Percentiles rank a stretch among this genome's conserved stretches.
Evolutionary conservation across 495 filamentous ascomycete genomes (phyloP).

Genomic region (Entonaema liquescens): DNA sequence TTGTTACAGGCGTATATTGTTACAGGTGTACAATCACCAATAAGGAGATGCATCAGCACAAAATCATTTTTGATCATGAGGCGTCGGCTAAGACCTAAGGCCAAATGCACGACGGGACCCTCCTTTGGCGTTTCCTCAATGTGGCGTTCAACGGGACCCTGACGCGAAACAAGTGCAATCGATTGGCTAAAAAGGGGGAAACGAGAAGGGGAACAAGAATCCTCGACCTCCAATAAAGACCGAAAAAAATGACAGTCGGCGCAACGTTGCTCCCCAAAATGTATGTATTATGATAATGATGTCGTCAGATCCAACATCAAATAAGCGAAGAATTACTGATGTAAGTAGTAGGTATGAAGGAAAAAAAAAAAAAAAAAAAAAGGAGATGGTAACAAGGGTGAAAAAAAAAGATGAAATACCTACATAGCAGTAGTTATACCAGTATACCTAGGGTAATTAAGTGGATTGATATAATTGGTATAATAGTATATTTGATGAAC

Average conservation of each 20-base stretch:
- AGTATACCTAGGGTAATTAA: too few species aligned
- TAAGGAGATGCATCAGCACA: background rate
- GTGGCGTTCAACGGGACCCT: conserved; percentile 30
- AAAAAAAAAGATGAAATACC: background rate
- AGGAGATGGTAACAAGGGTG: background rate
- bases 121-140: conserved; percentile 30
- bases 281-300: background rate
- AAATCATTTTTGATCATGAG: background rate
- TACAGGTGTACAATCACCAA: background rate
- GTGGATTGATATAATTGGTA: background rate
- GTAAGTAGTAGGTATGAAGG: background rate
- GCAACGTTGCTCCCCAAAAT: background rate
- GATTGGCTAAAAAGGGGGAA: conserved; percentile 19
- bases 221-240: conserved; percentile 24
- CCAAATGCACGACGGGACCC: background rate
- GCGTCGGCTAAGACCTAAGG: background rate
- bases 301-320: conserved; percentile 1
- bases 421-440: too few species aligned
- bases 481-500: too few species aligned
- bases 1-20: background rate
- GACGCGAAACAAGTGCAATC: conserved; percentile 21
- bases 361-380: background rate
- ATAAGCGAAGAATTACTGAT: conserved; percentile 1
- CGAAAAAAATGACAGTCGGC: background rate
- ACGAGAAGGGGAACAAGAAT: conserved; percentile 21